Percentiles rank a stretch among this genome's conserved stretches.
Conservation (phyloP, 2,329 filamentous ascomycete genomes). For the Talaromyces sp. region DNA sequence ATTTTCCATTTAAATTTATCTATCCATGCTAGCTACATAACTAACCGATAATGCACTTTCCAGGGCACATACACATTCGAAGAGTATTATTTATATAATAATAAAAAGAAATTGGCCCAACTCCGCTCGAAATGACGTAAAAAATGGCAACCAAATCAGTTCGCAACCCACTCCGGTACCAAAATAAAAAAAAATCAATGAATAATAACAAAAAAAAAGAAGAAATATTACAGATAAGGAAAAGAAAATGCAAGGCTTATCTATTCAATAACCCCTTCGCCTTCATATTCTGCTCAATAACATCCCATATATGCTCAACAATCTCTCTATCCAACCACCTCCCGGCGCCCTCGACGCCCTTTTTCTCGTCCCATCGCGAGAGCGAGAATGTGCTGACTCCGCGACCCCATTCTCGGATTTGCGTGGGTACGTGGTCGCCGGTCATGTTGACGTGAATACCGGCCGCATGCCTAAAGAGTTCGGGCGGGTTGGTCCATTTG, state of each 20-base stretch:
- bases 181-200: no score
- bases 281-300: constrained; percentile 82
- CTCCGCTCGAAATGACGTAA: not conserved
- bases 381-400: constrained; percentile 72
- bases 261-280: constrained; percentile 63
- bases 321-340: constrained; percentile 86
- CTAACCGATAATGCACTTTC: not conserved
- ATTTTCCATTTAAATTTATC: not conserved
- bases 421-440: constrained; percentile 71
- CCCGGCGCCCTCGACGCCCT: constrained; percentile 27
- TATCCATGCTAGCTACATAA: not conserved
- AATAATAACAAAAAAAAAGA: not conserved
- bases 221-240: constrained; percentile 4
- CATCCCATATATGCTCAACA: constrained; percentile 86
- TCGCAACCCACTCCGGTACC: not conserved
- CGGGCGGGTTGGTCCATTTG: constrained; percentile 84
- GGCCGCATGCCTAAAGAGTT: constrained; percentile 81
- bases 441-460: constrained; percentile 90
- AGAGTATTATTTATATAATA: not conserved
- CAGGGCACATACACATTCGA: not conserved
- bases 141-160: not conserved
- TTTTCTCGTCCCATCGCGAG: constrained; percentile 68
- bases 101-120: not conserved
- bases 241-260: constrained; percentile 11
- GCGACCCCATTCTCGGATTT: constrained; percentile 77